Evolutionary conservation across 306 rosid species (phyloP), one percentile per base, ranked within the genome.

Genomic region (apple (Malus domestica)): DNA sequence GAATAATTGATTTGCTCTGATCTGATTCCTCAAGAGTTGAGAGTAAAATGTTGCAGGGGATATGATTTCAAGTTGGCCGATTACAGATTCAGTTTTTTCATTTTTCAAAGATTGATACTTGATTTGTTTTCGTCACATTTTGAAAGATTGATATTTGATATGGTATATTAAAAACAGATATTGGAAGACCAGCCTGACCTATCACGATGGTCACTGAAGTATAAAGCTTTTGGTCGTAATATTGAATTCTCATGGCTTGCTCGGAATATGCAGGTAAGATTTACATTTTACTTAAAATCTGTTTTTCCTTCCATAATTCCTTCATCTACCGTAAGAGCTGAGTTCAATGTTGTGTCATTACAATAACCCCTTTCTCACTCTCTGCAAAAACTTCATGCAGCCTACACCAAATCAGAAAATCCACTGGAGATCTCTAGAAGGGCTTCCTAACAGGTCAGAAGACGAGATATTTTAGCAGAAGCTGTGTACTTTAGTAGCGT

Each of bases 341-440:
- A 52, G 54, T 69, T 71, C 12, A 2, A 59, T 70, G 40, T 45
- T 18, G 44, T 68, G 14, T 46, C 62, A 38, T 73, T 68, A 71
- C 51, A 38, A 59, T 81, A n/a, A 58, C 66, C 72, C 70, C 66
- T 63, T 70, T 71, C 60, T 30, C 73, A 63, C 76, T 80, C 51
- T 65, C 66, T 77, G 62, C 66, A 64, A 59, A 67, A 68, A 68
- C 67, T 85, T 80, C 81, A 62, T 84, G 87, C 97, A 95, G 97
- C 99, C 99, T 25, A 90, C 73, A 70, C 92, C 87, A 52, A 92
- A 92, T 89, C 98, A 96, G 86, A 96, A 92, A 82, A 92, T 96
- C 70, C 98, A 92, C 80, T 92, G 99, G 98, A 89, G 96, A 81
- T 90, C 99, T 46, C 77, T 90, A 83, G 97, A 92, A 81, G 99